Percentiles rank a stretch among this genome's conserved stretches.
Conservation (phyloP, 176 grass and related monocot species). For the Ensete glaucum region DNA sequence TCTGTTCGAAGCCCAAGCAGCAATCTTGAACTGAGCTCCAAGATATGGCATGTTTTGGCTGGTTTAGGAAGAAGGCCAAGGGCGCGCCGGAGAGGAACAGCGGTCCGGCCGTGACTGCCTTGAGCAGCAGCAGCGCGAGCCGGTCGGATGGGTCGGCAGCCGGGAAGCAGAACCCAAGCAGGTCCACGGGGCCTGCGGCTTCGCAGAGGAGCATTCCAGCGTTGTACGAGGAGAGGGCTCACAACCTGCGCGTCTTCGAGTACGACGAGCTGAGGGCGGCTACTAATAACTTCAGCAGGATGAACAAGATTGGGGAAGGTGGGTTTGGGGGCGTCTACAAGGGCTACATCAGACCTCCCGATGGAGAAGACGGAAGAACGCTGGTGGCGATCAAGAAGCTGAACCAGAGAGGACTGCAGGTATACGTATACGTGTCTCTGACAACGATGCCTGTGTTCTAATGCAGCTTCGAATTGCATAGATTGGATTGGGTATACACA, state of each 20-base stretch:
- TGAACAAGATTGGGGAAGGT: conserved; percentile 79
- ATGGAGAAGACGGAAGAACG: conserved; percentile 19
- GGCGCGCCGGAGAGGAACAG: neutral
- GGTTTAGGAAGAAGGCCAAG: neutral
- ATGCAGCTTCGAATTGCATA: no score
- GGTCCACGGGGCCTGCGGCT: conserved; percentile 24
- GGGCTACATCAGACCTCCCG: conserved; percentile 49
- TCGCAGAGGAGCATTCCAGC: conserved; percentile 51
- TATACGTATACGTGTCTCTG: conserved; percentile 6
- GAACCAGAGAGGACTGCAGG: conserved; percentile 68
- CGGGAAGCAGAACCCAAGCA: conserved; percentile 17
- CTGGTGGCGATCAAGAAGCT: conserved; percentile 81
- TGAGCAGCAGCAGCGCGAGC: neutral
- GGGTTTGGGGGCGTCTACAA: conserved; percentile 82
- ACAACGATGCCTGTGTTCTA: neutral
- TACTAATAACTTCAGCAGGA: conserved; percentile 66
- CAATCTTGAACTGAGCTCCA: neutral
- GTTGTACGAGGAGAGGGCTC: conserved; percentile 58
- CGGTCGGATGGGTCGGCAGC: conserved; percentile 1
- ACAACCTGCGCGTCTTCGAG: conserved; percentile 58
- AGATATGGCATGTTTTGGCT: neutral
- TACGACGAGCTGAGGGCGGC: conserved; percentile 59
- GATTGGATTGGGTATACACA: no score
- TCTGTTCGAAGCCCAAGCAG: neutral
- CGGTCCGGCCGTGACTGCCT: neutral